A percentile compares a stretch with the other conserved stretches of the same genome.
Evolutionary conservation across 495 filamentous ascomycete genomes (phyloP).

Genomic region (Annulohypoxylon moriforme): DNA sequence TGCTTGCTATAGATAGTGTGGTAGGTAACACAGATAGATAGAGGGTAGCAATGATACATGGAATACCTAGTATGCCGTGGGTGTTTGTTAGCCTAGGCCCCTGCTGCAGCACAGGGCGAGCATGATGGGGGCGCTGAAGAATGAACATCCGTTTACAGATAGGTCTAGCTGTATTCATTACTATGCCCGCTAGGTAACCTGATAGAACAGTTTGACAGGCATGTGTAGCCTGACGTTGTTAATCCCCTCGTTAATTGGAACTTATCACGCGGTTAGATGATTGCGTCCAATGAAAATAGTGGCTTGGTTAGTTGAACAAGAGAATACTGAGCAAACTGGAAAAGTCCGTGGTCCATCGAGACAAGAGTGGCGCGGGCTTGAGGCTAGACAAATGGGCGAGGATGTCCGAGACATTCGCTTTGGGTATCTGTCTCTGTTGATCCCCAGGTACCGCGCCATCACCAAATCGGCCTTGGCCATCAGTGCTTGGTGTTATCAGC

Average conservation of each 20-base stretch:
- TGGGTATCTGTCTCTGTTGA: neutral
- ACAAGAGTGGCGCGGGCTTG: neutral
- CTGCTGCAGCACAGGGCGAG: slow-evolving; percentile 15
- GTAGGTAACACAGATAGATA: neutral
- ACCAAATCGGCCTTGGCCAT: neutral
- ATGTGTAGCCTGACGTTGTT: neutral
- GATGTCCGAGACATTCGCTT: neutral
- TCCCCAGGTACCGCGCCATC: neutral
- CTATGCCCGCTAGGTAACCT: neutral
- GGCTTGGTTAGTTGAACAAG: neutral
- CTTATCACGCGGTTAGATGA: slow-evolving; percentile 9
- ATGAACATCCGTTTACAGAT: slow-evolving; percentile 1
- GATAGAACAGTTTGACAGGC: neutral
- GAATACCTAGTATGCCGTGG: neutral
- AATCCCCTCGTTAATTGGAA: neutral
- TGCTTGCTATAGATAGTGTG: neutral
- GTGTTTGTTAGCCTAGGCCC: slow-evolving; percentile 8
- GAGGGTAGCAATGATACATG: neutral
- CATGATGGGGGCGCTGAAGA: slow-evolving; percentile 5
- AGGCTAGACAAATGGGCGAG: neutral
- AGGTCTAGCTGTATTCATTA: slow-evolving; percentile 22
- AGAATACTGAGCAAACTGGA: neutral
- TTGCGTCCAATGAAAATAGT: neutral
- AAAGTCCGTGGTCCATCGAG: neutral
- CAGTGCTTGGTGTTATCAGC: neutral